Percentiles rank a stretch among this genome's conserved stretches.
These are phyloP conservation scores for Moringa oleifera DNA, from an alignment of 345 rosid species.

Conservation along the genomic window DNA sequence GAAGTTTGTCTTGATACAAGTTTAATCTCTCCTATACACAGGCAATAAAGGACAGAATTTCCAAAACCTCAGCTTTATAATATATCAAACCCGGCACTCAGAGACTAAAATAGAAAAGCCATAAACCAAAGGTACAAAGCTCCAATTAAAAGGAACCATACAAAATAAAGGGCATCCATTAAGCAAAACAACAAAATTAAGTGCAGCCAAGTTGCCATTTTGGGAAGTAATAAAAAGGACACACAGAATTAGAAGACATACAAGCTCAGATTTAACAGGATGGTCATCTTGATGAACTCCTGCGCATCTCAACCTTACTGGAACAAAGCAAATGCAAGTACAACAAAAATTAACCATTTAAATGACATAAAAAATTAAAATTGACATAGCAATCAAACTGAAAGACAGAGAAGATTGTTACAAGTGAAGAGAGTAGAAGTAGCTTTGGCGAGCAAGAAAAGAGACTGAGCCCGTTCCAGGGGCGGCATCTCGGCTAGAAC, in stretches of 20 bases:
- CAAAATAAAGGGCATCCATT: conserved; percentile 8
- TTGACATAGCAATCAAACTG: no score
- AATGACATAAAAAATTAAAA: no score
- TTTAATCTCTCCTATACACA: conserved; percentile 60
- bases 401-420: conserved; percentile 16
- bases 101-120: background rate
- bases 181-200: conserved; percentile 8
- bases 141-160: conserved; percentile 11
- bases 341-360: conserved; percentile 9
- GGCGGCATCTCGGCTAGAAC: conserved; percentile 60
- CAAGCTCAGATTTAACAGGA: conserved; percentile 84
- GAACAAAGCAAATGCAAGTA: conserved; percentile 8
- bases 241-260: conserved; percentile 26
- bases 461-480: conserved; percentile 63
- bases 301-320: conserved; percentile 81
- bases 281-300: conserved; percentile 83
- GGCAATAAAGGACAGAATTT: conserved; percentile 2
- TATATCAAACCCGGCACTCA: conserved; percentile 1
- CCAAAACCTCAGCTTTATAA: background rate
- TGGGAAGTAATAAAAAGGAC: conserved; percentile 7
- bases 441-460: conserved; percentile 62
- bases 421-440: conserved; percentile 59
- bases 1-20: conserved; percentile 65
- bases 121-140: background rate
- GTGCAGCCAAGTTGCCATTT: background rate